Evolutionary conservation across 192 early-diverging fungal genomes (phyloP), one percentile per base, ranked within the genome.

Genomic region (Coemansia sp.): DNA sequence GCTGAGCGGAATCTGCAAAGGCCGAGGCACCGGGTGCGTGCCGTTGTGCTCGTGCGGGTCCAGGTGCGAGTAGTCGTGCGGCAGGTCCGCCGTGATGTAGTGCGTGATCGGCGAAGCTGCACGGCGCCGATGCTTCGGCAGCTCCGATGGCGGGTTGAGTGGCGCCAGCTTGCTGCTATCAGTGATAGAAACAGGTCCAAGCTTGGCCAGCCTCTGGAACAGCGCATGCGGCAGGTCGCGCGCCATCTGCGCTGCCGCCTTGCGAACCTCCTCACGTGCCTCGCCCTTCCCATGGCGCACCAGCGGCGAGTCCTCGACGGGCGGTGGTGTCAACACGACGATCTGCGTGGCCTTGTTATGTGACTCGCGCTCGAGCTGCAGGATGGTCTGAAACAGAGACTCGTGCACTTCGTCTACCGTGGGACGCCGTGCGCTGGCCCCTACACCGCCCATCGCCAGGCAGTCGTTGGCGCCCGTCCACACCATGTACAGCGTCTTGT

Each of bases 321-420:
- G 75, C 30, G 75, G 75, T 40, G 75, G 75, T 0, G 75, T 71
- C 22, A 78, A 52, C 3, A 78, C 43, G 6, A 78, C 45, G 19
- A 78, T 62, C 47, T 65, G 47, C 18, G 47, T 60, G 14, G 68
- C 53, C 42, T 57, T 59, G 60, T 68, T 78, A 43, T 78, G 75
- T 47, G 75, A 78, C 55, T 78, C 75, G 59, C 65, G 75, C 56
- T 78, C 75, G 34, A 78, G 53, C 62, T 78, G 75, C 42, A 78
- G 55, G 34, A 78, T 64, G 21, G 61, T 37, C 37, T 71, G 75
- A 33, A 68, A 78, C 0, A 78, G 53, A 1, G 69, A 71, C 39
- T 78, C 75, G 5, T 65, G 37, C 18, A 78, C 54, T 13, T 65
- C 69, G 0, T 50, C 39, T 12, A 49, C 53, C 0, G 47, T 49